These are phyloP conservation scores for Beauveria sp. DNA, from an alignment of 2,329 filamentous ascomycete species.

Conservation along the genomic window DNA sequence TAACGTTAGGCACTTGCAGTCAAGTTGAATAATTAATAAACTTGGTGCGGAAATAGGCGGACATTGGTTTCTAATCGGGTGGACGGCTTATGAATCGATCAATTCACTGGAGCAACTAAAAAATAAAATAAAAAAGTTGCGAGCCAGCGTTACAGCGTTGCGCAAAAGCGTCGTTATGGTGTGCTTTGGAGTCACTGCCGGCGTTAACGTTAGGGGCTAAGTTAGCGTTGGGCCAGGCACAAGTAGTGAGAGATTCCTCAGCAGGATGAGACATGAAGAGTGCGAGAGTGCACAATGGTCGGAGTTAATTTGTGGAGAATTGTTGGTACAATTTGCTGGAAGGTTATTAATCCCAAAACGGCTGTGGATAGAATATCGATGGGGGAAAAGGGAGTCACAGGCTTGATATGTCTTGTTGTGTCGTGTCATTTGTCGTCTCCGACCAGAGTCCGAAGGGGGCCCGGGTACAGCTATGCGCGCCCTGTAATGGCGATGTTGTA, in stretches of 20 bases:
- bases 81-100: conserved; percentile 2
- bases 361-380: too few species aligned
- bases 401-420: background rate
- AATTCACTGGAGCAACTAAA: background rate
- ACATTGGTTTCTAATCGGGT: conserved; percentile 8
- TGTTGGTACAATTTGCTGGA: too few species aligned
- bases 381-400: background rate
- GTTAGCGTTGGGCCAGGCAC: background rate
- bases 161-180: background rate
- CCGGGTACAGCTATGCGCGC: background rate
- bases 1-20: too few species aligned
- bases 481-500: background rate
- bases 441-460: background rate
- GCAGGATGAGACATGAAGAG: background rate
- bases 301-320: background rate
- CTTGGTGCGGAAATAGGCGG: background rate
- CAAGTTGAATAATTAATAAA: background rate
- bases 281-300: background rate
- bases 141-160: background rate
- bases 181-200: background rate
- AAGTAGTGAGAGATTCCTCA: background rate
- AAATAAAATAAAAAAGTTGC: background rate
- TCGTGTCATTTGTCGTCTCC: background rate
- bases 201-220: conserved; percentile 7
- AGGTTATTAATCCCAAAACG: too few species aligned